Base-by-base conservation (phyloP, 805 yeast species). In the Metschnikowia matae region DNA sequence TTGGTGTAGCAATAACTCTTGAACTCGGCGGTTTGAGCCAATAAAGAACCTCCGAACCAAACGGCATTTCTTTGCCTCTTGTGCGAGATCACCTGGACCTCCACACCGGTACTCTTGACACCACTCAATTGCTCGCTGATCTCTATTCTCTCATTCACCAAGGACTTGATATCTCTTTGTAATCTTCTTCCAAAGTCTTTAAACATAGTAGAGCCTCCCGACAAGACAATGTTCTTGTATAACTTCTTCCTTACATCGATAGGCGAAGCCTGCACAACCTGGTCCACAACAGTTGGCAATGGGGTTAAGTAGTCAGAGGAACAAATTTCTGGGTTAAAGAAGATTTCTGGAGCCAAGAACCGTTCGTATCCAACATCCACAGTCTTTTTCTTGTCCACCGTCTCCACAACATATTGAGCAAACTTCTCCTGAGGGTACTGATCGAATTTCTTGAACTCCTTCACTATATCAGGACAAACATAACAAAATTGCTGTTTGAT, bases 171-270 rank as follows among this genome's bases (percentile, higher is more conserved):
- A 69, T 94, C 99, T 71, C 97, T 86, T 73, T 94, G 99, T 61
- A 94, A 78, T 72, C 99, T 83, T 74, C 98, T 87, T 42, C 98
- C 98, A 65, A 94, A 94, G 68, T 94, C 98, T 65, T 90, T 90
- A 71, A 94, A 94, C 99, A 94, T 94, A 8, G 99, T 94, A 2
- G 97, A 90, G 42, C 99, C 99, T 62, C 99, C 99, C 48, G 96
- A 86, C 50, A 94, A 78, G 17, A 94, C 99, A 64, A 94, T 94
- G 71, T 94, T 94, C 70, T 85, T 89, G 75, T 94, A 94, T 52
- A 94, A 79, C 52, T 95, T 96, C 71, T 94, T 92, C 72, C 99
- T 88, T 37, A 94, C 99, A 75, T 94, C 99, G 58, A 94, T 91
- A 50, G 99, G 99, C 45, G 96, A 84, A 11, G 92, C 79, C 73